These are phyloP conservation scores for Periconia digitata DNA, from an alignment of 2,329 filamentous ascomycete species.

Conservation along the genomic window DNA sequence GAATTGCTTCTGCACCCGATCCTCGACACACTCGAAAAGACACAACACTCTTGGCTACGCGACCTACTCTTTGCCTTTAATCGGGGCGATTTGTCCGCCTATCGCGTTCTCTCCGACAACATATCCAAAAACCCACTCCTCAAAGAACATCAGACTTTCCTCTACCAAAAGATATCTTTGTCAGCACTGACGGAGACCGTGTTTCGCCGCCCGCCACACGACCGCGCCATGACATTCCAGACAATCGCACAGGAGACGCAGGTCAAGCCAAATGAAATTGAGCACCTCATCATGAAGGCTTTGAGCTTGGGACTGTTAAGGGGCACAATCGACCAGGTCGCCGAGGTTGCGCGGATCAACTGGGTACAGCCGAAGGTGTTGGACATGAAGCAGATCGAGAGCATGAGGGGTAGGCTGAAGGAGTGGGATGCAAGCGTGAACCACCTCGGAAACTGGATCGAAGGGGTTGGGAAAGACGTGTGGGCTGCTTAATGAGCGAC, in stretches of 20 bases:
- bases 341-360: conserved; percentile 89
- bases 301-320: conserved; percentile 85
- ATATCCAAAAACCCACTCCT: conserved; percentile 80
- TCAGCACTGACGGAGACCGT: conserved; percentile 93
- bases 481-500: conserved; percentile 68
- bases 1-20: conserved; percentile 98
- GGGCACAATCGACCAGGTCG: conserved; percentile 95
- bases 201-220: conserved; percentile 92
- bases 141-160: conserved; percentile 74
- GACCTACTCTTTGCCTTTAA: conserved; percentile 98
- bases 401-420: conserved; percentile 82
- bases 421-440: conserved; percentile 98
- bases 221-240: conserved; percentile 88
- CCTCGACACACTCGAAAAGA: conserved; percentile 77
- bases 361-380: conserved; percentile 99
- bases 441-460: conserved; percentile 95
- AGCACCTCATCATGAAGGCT: conserved; percentile 99
- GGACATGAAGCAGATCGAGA: conserved; percentile 91
- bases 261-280: conserved; percentile 86
- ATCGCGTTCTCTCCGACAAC: conserved; percentile 79
- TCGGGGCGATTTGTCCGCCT: conserved; percentile 85
- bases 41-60: conserved; percentile 82
- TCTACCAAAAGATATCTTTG: conserved; percentile 98
- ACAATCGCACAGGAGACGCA: conserved; percentile 92
- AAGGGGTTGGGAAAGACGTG: conserved; percentile 88